Conservation (phyloP, 805 yeast genomes). For the Komagataella pseudopastoris region DNA sequence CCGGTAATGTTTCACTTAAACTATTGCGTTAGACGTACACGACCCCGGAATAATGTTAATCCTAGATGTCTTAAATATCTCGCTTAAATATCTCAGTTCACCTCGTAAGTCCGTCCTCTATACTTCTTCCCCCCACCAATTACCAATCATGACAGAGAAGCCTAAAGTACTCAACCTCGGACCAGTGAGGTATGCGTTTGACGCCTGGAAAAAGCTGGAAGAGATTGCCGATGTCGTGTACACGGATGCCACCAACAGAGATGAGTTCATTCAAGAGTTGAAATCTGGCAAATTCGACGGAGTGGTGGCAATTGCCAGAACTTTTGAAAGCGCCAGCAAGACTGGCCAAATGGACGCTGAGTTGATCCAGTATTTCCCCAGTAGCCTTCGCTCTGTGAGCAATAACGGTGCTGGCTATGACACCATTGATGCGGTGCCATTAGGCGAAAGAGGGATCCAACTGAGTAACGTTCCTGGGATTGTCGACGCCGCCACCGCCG, state of each 20-base stretch:
- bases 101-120: neutral
- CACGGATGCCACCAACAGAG: constrained; percentile 23
- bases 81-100: neutral
- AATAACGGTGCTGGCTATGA: constrained; percentile 52
- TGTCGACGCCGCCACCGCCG: constrained; percentile 45
- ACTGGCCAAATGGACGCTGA: constrained; percentile 33
- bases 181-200: constrained; percentile 40
- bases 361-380: constrained; percentile 21
- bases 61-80: neutral
- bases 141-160: constrained; percentile 13
- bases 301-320: constrained; percentile 25
- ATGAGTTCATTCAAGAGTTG: constrained; percentile 24
- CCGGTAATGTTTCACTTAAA: neutral
- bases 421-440: constrained; percentile 28
- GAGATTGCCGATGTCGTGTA: constrained; percentile 34
- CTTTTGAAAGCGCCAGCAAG: constrained; percentile 22
- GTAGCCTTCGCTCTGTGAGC: constrained; percentile 26
- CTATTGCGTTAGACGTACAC: neutral
- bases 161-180: constrained; percentile 61
- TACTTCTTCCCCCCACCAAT: constrained; percentile 6
- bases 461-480: constrained; percentile 39
- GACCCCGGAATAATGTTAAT: neutral
- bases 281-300: constrained; percentile 20
- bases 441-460: constrained; percentile 27
- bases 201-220: constrained; percentile 49